Evolutionary conservation across 441 rosid species (phyloP).

Genomic region (Biscutella auriculata): DNA sequence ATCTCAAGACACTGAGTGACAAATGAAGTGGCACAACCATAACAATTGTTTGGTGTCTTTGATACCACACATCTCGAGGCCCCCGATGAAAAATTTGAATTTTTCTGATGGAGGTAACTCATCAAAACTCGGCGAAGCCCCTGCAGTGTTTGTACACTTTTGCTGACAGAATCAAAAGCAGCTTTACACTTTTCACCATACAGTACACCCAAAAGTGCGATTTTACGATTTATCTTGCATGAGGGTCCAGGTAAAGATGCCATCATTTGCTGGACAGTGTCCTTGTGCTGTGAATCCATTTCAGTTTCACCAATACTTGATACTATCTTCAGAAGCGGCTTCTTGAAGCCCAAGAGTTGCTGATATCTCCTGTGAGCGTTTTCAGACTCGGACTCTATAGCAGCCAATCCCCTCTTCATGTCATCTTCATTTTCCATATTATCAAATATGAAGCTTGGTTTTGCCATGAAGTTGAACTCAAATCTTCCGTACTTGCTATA

Average conservation of each 20-base stretch:
- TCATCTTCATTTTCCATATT: constrained; percentile 99
- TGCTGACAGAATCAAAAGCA: constrained; percentile 99
- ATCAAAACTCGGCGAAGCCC: constrained; percentile 97
- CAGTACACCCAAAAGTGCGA: constrained; percentile 97
- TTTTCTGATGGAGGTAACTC: constrained; percentile 97
- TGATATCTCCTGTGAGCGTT: constrained; percentile 99
- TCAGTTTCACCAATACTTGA: constrained; percentile 99
- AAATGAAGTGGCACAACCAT: constrained; percentile 96
- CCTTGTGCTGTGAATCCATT: constrained; percentile 99
- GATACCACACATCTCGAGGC: constrained; percentile 87
- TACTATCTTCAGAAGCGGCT: constrained; percentile 96
- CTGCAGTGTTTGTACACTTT: constrained; percentile 99
- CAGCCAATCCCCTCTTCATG: constrained; percentile 98
- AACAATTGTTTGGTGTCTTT: constrained; percentile 90
- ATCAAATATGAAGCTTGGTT: constrained; percentile 97
- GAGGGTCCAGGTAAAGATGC: constrained; percentile 99
- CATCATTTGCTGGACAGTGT: constrained; percentile 99
- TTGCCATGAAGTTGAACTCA: constrained; percentile 99
- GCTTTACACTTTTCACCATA: constrained; percentile 99
- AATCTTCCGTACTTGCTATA: constrained; percentile 99
- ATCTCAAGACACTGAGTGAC: constrained; percentile 98
- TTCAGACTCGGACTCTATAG: constrained; percentile 98
- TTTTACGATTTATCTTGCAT: constrained; percentile 96
- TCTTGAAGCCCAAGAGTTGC: constrained; percentile 99
- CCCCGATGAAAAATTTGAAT: constrained; percentile 50